Conservation (phyloP, 768 basidiomycete genomes). For the Leccinum aurantiacum region DNA sequence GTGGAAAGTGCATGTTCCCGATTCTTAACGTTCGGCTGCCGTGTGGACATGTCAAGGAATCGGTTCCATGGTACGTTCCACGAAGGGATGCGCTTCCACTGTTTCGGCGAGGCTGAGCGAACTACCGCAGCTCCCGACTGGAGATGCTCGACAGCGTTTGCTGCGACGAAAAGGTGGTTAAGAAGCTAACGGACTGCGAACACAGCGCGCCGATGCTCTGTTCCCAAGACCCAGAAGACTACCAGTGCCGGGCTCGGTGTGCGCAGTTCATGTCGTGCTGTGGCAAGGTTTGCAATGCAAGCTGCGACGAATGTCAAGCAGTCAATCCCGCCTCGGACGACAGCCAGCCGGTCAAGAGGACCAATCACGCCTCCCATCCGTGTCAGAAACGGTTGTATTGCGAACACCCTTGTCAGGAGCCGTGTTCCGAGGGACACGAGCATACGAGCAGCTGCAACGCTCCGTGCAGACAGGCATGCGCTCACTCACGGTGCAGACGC, state of each 20-base stretch:
- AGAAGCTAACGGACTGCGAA: conserved; percentile 52
- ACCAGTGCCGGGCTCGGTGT: conserved; percentile 45
- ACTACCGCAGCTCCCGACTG: conserved; percentile 41
- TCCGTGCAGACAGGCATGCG: conserved; percentile 53
- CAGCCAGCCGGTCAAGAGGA: conserved; percentile 24
- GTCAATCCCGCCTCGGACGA: conserved; percentile 3
- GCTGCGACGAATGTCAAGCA: conserved; percentile 51
- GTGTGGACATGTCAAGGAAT: conserved; percentile 51
- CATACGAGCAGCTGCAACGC: conserved; percentile 48
- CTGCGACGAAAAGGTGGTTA: conserved; percentile 46
- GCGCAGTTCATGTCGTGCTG: conserved; percentile 51
- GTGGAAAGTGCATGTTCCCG: conserved; percentile 53
- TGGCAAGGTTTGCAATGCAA: conserved; percentile 45
- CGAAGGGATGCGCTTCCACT: not conserved
- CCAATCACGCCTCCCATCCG: conserved; percentile 42
- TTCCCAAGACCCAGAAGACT: conserved; percentile 39
- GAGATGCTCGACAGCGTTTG: conserved; percentile 43
- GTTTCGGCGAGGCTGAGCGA: not conserved
- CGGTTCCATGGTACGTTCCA: conserved; percentile 49
- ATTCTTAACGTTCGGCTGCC: conserved; percentile 49
- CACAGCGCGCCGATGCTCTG: conserved; percentile 51
- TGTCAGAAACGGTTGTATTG: conserved; percentile 57
- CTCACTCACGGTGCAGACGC: conserved; percentile 48
- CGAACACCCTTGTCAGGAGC: conserved; percentile 49
- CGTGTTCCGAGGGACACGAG: conserved; percentile 51